Base-by-base conservation (phyloP, 495 filamentous ascomycete genomes). In the Aspergillus asperescens region DNA sequence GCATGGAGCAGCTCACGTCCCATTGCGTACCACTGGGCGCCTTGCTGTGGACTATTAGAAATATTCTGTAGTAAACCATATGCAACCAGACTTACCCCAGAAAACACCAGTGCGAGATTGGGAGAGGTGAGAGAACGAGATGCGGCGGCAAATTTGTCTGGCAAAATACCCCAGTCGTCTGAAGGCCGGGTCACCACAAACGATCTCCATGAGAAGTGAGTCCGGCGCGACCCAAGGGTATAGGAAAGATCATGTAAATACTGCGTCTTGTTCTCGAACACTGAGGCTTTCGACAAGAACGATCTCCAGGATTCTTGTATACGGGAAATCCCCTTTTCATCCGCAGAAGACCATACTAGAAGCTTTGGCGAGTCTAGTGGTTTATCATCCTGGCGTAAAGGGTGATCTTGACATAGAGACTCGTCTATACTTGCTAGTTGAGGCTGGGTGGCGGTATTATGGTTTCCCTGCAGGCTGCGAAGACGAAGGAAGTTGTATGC, bases 1-100 rank as follows among this genome's bases (percentile, higher is more conserved):
- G 42, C 41, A 2, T 9, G 7, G 19, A 60, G 15, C 10, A 67
- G 48, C 42, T 65, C 63, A 7, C 45, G 27, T 1, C 66, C 66
- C 63, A 68, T 69, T 2, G 40, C 64, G 25, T 13, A 45, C 64
- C 64, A 71, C 48, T 71, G 66, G 24, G 67, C 67, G 9, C 67
- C 67, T 49, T 71, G 66, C 52, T 55, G 16, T 20, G 5, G 6
- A 4, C 7, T 12, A 6, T 47, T 37, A 39, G 37, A 22, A 22
- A 19, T 40, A 16, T 8, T 22, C 1, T 4, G 9, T 5, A 40
- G 3, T n/a, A n/a, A 8, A n/a, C 7, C 5, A 8, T 40, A 16
- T 3, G 7, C 35, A 38, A 18, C n/a, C 10, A 18, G 15, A 31
- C 52, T 41, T 28, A 55, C 52, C 15, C 67, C 67, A 1, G 65